These are phyloP conservation scores for Trifolium subterraneum DNA, from an alignment of 306 rosid genomes.

Conservation along the genomic window DNA sequence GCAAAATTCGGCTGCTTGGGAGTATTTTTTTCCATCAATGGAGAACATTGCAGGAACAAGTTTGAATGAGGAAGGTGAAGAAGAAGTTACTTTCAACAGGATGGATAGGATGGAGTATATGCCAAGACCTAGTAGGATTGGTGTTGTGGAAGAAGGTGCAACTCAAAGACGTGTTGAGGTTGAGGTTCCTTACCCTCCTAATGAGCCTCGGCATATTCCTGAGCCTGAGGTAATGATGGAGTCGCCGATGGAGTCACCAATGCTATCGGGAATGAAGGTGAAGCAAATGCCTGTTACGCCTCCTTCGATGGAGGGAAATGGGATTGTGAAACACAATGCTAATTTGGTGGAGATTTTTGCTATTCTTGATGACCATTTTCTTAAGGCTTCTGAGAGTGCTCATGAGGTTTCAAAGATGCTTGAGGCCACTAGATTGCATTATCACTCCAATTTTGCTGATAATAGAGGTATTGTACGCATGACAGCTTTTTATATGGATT, in stretches of 20 bases:
- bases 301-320: conserved; percentile 54
- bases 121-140: conserved; percentile 48
- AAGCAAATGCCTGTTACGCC: conserved; percentile 46
- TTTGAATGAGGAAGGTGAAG: conserved; percentile 55
- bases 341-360: conserved; percentile 60
- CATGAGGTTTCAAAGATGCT: conserved; percentile 95
- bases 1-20: conserved; percentile 53
- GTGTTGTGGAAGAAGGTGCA: conserved; percentile 37
- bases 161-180: conserved; percentile 27
- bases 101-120: conserved; percentile 55
- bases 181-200: neutral
- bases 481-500: conserved; percentile 4
- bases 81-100: conserved; percentile 26
- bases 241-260: conserved; percentile 43
- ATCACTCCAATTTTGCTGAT: conserved; percentile 97
- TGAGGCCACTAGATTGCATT: conserved; percentile 87
- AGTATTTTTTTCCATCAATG: conserved; percentile 58
- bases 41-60: conserved; percentile 63
- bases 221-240: conserved; percentile 42
- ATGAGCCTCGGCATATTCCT: conserved; percentile 18
- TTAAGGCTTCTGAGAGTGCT: conserved; percentile 89
- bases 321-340: conserved; percentile 44
- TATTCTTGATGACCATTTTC: conserved; percentile 78
- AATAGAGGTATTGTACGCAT: conserved; percentile 78
- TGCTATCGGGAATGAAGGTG: conserved; percentile 39